Percentiles rank a stretch among this genome's conserved stretches.
Conservation (phyloP, 1,139 yeast genomes). For the Yamadazyma buinensis region DNA sequence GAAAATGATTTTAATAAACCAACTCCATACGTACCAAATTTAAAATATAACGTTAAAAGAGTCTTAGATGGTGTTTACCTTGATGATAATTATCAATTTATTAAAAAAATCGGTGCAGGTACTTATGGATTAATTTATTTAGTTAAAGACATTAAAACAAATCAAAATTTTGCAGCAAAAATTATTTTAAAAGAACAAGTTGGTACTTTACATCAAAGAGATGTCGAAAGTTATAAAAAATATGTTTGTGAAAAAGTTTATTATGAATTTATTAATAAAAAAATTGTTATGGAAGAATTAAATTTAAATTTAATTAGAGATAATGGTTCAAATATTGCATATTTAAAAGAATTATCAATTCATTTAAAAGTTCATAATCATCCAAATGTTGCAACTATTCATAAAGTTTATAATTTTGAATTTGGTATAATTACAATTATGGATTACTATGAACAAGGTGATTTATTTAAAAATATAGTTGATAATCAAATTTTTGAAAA, state of each 20-base stretch:
- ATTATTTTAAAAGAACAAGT: conserved; percentile 52
- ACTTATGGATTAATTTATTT: conserved; percentile 83
- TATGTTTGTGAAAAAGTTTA: conserved; percentile 29
- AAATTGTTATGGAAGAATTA: conserved; percentile 21
- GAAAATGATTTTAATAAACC: conserved; percentile 9
- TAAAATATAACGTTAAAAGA: conserved; percentile 11
- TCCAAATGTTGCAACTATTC: conserved; percentile 72
- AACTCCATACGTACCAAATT: conserved; percentile 7
- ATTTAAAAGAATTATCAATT: conserved; percentile 64
- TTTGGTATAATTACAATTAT: conserved; percentile 58
- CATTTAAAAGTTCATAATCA: conserved; percentile 75
- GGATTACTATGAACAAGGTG: conserved; percentile 85
- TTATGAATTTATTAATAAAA: conserved; percentile 18
- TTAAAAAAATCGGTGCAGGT: conserved; percentile 75
- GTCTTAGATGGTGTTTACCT: conserved; percentile 19
- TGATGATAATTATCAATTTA: conserved; percentile 24
- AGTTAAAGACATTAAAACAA: conserved; percentile 53
- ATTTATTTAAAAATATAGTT: conserved; percentile 78
- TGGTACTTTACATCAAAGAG: conserved; percentile 18
- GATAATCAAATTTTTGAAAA: conserved; percentile 52
- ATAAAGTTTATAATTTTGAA: conserved; percentile 58
- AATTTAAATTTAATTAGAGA: conserved; percentile 41
- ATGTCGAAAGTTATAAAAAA: conserved; percentile 28
- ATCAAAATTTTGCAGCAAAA: conserved; percentile 65
- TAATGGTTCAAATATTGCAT: conserved; percentile 42